These are phyloP conservation scores for Mikania micrantha DNA, from an alignment of 129 eudicot species.

Conservation along the genomic window DNA sequence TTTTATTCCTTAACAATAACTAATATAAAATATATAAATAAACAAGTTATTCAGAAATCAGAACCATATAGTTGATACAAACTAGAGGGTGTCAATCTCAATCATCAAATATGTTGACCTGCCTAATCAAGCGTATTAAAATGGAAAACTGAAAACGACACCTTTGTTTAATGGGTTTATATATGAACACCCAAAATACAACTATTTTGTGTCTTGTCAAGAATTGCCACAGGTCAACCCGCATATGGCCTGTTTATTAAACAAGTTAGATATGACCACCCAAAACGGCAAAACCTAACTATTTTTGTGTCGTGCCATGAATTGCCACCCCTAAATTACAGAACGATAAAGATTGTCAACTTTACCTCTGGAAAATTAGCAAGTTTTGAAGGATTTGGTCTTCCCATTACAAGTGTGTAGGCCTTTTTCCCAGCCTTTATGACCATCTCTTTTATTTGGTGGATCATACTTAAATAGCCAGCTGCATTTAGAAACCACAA, in stretches of 20 bases:
- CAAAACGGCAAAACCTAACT: neutral
- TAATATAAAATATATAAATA: neutral
- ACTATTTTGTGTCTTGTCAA: no score
- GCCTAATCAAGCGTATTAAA: no score
- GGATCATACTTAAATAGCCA: conserved; percentile 81
- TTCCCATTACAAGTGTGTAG: conserved; percentile 87
- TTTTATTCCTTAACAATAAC: neutral
- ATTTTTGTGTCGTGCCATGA: neutral
- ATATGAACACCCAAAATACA: no score
- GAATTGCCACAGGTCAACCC: neutral
- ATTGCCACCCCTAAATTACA: neutral
- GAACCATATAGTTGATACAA: neutral
- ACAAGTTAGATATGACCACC: neutral
- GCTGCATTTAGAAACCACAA: conserved; percentile 49
- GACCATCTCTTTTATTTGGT: conserved; percentile 77
- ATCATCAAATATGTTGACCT: no score
- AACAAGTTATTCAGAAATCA: neutral
- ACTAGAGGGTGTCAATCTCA: neutral
- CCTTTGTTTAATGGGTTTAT: no score
- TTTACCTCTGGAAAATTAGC: conserved; percentile 97
- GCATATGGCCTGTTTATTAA: neutral
- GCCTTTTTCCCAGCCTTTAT: conserved; percentile 81
- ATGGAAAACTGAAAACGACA: no score
- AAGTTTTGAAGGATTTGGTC: conserved; percentile 94
- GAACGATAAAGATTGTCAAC: neutral